Conservation (phyloP, 2,329 filamentous ascomycete species). For the Alternaria viburni region DNA sequence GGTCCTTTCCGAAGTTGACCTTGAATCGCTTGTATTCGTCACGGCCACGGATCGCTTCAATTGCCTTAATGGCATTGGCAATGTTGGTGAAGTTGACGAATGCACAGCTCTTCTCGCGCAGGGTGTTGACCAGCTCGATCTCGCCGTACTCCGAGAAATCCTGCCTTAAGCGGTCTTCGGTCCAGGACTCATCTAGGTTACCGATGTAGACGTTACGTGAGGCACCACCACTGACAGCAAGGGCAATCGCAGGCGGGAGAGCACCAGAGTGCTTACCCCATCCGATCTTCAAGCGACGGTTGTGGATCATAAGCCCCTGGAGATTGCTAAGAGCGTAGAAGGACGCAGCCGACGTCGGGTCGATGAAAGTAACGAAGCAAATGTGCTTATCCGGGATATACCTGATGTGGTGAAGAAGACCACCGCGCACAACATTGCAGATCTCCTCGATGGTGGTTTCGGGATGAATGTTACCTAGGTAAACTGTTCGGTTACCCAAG, state of each 20-base stretch:
- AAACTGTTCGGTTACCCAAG: constrained; percentile 95
- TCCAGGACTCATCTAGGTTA: constrained; percentile 97
- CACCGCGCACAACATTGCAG: constrained; percentile 96
- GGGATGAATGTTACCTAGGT: constrained; percentile 97
- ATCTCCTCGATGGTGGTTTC: constrained; percentile 99
- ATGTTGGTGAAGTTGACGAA: constrained; percentile 99
- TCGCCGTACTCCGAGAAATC: constrained; percentile 98
- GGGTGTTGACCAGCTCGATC: constrained; percentile 94
- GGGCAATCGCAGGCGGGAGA: constrained; percentile 90
- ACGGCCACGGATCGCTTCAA: constrained; percentile 90
- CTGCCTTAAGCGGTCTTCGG: constrained; percentile 90
- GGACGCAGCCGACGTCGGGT: constrained; percentile 94
- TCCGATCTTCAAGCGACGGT: constrained; percentile 94
- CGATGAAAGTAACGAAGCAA: constrained; percentile 99
- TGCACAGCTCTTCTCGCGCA: constrained; percentile 98
- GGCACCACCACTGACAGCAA: constrained; percentile 94
- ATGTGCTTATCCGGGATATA: constrained; percentile 99
- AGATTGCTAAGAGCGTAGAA: constrained; percentile 98
- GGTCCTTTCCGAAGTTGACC: constrained; percentile 99
- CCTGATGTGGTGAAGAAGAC: constrained; percentile 94
- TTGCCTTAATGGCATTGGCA: constrained; percentile 98
- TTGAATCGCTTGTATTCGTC: constrained; percentile 99
- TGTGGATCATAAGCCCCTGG: constrained; percentile 99
- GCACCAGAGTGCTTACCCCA: constrained; percentile 99
- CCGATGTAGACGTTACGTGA: constrained; percentile 99